A percentile compares a stretch with the other conserved stretches of the same genome.
phyloP scores from a whole-genome alignment of 495 filamentous ascomycete genomes.

The Astrocystis sublimbata region DNA sequence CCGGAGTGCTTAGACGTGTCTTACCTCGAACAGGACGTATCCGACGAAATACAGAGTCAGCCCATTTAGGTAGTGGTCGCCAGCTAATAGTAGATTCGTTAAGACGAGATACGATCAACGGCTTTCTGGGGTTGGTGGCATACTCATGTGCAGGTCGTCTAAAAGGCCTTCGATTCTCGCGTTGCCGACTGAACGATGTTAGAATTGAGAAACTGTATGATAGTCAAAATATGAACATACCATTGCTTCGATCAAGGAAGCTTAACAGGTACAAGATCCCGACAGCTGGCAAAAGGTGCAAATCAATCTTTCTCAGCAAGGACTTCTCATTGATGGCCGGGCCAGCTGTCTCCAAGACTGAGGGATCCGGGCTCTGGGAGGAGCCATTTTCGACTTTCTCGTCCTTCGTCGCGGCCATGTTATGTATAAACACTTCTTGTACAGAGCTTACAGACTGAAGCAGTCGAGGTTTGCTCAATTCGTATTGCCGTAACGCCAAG shows the following conservation, averaged over 20 bases:
- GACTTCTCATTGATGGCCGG: conserved; percentile 58
- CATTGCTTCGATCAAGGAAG: conserved; percentile 76
- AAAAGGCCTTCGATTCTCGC: conserved; percentile 63
- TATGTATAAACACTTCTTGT: not conserved
- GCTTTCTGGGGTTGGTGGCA: not conserved
- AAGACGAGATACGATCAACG: not conserved
- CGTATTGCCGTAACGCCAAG: not conserved
- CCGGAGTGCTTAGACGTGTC: too few species aligned
- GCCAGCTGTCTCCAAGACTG: conserved; percentile 29
- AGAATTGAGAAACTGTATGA: not conserved
- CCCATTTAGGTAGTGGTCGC: conserved; percentile 70
- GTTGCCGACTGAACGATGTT: conserved; percentile 39
- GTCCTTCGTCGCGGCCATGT: not conserved
- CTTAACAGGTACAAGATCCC: conserved; percentile 71
- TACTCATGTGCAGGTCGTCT: conserved; percentile 62
- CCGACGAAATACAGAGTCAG: conserved; percentile 76
- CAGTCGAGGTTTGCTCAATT: too few species aligned
- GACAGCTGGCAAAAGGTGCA: conserved; percentile 63
- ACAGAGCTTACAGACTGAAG: not conserved
- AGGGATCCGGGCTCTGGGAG: conserved; percentile 19
- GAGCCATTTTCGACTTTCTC: not conserved
- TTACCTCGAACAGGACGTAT: conserved; percentile 66
- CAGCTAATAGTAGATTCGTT: conserved; percentile 36
- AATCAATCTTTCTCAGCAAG: conserved; percentile 66
- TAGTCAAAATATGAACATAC: conserved; percentile 32